Evolutionary conservation across 352 stramenopile genomes (phyloP).

Genomic region (Hyaloperonospora arabidopsidis): DNA sequence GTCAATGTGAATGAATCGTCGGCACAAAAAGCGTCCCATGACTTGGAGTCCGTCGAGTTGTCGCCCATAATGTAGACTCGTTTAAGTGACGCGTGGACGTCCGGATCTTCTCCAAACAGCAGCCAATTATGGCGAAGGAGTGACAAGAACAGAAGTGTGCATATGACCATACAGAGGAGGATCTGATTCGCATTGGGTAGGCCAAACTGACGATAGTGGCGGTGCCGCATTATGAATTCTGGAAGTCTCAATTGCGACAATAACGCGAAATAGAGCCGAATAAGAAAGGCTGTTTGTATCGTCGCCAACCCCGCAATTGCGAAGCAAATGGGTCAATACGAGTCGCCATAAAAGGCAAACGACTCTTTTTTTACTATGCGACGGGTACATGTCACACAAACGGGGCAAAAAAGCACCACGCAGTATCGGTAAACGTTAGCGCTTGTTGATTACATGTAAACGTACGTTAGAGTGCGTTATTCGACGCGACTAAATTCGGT

Average conservation of each 20-base stretch:
- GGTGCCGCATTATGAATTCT: slow-evolving; percentile 25
- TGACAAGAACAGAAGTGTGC: slow-evolving; percentile 49
- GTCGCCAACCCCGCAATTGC: not conserved
- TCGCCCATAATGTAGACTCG: slow-evolving; percentile 37
- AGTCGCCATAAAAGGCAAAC: too few relatives aligned
- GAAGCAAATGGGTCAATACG: not conserved
- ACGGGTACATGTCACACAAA: too few relatives aligned
- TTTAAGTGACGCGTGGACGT: slow-evolving; percentile 49
- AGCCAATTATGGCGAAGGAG: slow-evolving; percentile 62
- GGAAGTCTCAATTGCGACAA: slow-evolving; percentile 10
- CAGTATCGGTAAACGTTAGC: not conserved
- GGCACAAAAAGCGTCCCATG: slow-evolving; percentile 52
- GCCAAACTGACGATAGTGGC: slow-evolving; percentile 59
- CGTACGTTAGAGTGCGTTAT: slow-evolving; percentile 13
- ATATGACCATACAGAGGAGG: slow-evolving; percentile 49
- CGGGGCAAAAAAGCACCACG: too few relatives aligned
- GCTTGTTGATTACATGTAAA: not conserved
- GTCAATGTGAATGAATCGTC: slow-evolving; percentile 19
- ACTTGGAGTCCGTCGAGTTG: slow-evolving; percentile 30
- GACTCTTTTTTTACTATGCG: too few relatives aligned
- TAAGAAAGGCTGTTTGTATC: not conserved
- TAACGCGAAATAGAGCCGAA: slow-evolving; percentile 7
- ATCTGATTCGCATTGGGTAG: slow-evolving; percentile 84
- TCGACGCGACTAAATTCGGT: slow-evolving; percentile 83
- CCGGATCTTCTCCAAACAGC: slow-evolving; percentile 36